phyloP scores from a whole-genome alignment of 345 rosid species.

The Psidium friedrichsthalianum region DNA sequence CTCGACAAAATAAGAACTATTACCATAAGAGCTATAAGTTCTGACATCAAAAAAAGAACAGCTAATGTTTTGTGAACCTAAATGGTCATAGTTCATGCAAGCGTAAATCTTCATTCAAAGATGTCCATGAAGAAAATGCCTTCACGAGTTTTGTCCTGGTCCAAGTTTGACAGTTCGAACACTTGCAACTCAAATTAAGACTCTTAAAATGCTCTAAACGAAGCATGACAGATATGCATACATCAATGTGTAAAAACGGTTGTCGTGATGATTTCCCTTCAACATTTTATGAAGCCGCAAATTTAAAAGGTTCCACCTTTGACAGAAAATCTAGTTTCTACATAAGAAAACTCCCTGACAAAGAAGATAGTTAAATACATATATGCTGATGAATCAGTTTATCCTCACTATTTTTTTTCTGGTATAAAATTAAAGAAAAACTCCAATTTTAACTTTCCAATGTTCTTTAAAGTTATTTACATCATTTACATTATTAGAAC shows the following conservation, averaged over 20 bases:
- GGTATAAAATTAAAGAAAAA: background rate
- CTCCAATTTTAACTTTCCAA: background rate
- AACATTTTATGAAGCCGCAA: background rate
- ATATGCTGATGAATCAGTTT: background rate
- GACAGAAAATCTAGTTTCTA: background rate
- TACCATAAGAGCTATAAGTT: background rate
- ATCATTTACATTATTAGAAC: background rate
- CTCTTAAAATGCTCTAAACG: background rate
- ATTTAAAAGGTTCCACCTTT: background rate
- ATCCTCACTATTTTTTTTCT: background rate
- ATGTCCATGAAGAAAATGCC: background rate
- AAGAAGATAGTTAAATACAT: background rate
- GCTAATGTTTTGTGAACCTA: background rate
- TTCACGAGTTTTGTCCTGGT: background rate
- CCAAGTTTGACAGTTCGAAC: background rate
- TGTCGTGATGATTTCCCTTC: background rate
- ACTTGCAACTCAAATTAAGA: background rate
- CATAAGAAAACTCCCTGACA: background rate
- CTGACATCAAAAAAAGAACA: background rate
- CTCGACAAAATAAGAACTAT: background rate
- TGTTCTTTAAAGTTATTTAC: background rate
- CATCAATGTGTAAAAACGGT: background rate
- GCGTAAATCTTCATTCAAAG: background rate
- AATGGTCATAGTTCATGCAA: background rate
- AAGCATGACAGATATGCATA: background rate